phyloP scores from a whole-genome alignment of 352 stramenopile species.

The Phytophthora europaea region DNA sequence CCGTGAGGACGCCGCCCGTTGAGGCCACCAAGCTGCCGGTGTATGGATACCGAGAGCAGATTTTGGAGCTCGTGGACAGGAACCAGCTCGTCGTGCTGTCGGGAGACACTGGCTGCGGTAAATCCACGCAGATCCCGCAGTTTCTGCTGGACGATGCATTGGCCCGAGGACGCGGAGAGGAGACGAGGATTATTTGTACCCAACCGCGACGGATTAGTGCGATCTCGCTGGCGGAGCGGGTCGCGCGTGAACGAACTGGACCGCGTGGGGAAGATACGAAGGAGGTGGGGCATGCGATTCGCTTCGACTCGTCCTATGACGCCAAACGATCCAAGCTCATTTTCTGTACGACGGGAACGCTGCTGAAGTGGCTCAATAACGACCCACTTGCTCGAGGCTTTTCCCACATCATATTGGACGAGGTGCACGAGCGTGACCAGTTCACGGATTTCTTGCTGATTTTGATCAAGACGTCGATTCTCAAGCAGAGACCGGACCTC shows the following conservation, averaged over 20 bases:
- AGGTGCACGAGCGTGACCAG: slow-evolving; percentile 97
- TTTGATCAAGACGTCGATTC: slow-evolving; percentile 90
- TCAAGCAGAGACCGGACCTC: slow-evolving; percentile 84
- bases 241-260: slow-evolving; percentile 80
- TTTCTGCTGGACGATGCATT: slow-evolving; percentile 92
- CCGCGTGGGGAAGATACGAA: slow-evolving; percentile 43
- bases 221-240: slow-evolving; percentile 90
- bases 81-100: slow-evolving; percentile 94
- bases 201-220: slow-evolving; percentile 95
- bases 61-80: slow-evolving; percentile 66
- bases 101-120: slow-evolving; percentile 96
- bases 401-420: slow-evolving; percentile 96
- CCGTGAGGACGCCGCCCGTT: slow-evolving; percentile 17
- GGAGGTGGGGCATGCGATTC: slow-evolving; percentile 94
- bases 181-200: slow-evolving; percentile 91
- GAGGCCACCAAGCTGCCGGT: slow-evolving; percentile 62
- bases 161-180: slow-evolving; percentile 62
- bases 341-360: slow-evolving; percentile 98
- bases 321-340: slow-evolving; percentile 92
- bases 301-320: slow-evolving; percentile 89
- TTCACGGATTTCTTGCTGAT: slow-evolving; percentile 98
- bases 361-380: slow-evolving; percentile 87
- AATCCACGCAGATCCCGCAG: slow-evolving; percentile 94
- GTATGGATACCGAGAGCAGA: slow-evolving; percentile 67
- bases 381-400: slow-evolving; percentile 85